These are phyloP conservation scores for Rhodomyrtus psidioides DNA, from an alignment of 441 rosid genomes.

Conservation along the genomic window DNA sequence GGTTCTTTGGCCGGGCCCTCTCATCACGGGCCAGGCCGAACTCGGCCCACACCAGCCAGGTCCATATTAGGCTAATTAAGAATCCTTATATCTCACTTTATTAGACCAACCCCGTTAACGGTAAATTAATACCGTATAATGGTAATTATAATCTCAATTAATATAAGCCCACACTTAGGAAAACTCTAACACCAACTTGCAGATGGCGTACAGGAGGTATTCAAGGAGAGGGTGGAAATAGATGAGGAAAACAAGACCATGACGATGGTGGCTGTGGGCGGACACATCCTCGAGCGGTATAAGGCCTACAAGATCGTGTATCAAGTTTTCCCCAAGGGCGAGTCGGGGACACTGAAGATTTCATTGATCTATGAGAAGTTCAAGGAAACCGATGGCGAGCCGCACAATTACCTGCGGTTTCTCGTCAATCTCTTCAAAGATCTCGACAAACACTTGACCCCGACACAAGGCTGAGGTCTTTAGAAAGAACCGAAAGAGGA, in stretches of 20 bases:
- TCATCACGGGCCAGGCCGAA: too few relatives aligned
- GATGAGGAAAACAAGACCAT: background rate
- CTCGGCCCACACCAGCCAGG: too few relatives aligned
- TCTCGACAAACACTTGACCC: background rate
- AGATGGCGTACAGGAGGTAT: slow-evolving; percentile 3
- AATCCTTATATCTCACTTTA: too few relatives aligned
- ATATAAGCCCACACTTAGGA: too few relatives aligned
- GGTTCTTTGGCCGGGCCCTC: too few relatives aligned
- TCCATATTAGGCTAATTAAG: too few relatives aligned
- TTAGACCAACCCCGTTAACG: too few relatives aligned
- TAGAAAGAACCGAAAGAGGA: background rate
- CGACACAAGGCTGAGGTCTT: background rate
- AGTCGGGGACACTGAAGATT: background rate
- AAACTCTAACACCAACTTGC: background rate
- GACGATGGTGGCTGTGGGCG: background rate
- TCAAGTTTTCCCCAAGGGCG: background rate
- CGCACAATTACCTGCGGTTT: background rate
- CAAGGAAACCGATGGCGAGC: background rate
- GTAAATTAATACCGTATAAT: too few relatives aligned
- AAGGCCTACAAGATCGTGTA: background rate
- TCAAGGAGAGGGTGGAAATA: slow-evolving; percentile 3
- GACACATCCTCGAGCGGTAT: background rate
- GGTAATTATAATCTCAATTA: too few relatives aligned
- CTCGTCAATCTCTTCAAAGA: background rate
- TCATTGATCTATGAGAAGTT: background rate